Percentiles rank a stretch among this genome's conserved stretches.
Conservation (phyloP, 495 filamentous ascomycete genomes). For the Aspergillus cavernicola region DNA sequence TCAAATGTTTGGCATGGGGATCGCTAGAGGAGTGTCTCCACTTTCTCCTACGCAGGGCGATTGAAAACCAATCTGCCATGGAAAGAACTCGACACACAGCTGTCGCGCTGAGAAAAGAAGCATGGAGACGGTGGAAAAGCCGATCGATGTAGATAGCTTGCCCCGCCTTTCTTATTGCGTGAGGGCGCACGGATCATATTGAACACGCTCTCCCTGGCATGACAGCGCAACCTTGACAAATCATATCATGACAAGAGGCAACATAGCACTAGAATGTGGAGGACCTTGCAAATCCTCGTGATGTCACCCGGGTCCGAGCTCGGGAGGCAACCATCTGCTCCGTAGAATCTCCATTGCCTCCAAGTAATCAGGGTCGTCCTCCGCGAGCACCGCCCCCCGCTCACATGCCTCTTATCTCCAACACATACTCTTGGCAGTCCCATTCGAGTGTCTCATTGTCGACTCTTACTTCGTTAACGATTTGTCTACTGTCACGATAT, state of each 20-base stretch:
- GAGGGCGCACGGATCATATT: not conserved
- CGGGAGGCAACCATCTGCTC: no score
- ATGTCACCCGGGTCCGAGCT: no score
- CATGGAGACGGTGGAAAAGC: slow-evolving; percentile 40
- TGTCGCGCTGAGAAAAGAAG: slow-evolving; percentile 61
- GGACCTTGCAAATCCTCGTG: slow-evolving; percentile 4
- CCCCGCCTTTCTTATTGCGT: not conserved
- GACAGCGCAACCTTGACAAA: slow-evolving; percentile 2
- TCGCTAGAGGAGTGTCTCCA: slow-evolving; percentile 80
- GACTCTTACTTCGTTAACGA: slow-evolving; percentile 10
- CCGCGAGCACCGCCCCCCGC: slow-evolving; percentile 19
- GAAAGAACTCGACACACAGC: slow-evolving; percentile 62
- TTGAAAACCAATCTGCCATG: slow-evolving; percentile 82
- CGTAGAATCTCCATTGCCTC: slow-evolving; percentile 16
- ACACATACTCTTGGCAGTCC: slow-evolving; percentile 29
- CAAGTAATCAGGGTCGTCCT: slow-evolving; percentile 17
- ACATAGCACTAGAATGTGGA: no score
- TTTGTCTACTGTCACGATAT: slow-evolving; percentile 14
- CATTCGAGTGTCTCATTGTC: slow-evolving; percentile 25
- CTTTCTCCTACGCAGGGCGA: slow-evolving; percentile 72
- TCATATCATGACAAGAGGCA: slow-evolving; percentile 7
- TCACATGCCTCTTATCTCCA: slow-evolving; percentile 26
- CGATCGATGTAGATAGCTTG: not conserved
- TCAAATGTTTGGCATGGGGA: slow-evolving; percentile 88
- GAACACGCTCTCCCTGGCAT: not conserved